These are phyloP conservation scores for Gonium pectorale DNA, from an alignment of 139 green algal genomes.

Conservation along the genomic window DNA sequence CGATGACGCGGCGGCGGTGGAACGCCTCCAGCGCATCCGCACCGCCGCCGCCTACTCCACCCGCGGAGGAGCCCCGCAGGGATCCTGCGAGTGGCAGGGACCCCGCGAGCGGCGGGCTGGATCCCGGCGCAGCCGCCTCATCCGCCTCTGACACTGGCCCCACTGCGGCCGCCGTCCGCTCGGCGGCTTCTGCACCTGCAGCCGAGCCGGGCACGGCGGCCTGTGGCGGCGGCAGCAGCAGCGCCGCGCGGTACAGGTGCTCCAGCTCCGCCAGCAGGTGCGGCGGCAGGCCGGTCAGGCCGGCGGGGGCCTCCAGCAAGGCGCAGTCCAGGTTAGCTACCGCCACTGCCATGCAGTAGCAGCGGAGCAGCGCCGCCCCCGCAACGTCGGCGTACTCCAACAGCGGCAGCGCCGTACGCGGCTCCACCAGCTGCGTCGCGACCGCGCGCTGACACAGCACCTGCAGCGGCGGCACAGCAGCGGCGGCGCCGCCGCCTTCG, in stretches of 20 bases:
- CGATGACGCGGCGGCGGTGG: conserved; percentile 4
- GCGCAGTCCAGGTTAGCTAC: conserved; percentile 84
- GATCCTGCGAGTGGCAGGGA: too few relatives aligned
- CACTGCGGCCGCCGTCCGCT: not conserved
- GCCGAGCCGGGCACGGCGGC: too few relatives aligned
- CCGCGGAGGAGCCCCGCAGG: conserved; percentile 16
- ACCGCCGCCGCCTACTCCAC: not conserved
- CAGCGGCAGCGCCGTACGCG: conserved; percentile 73
- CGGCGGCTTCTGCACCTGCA: not conserved
- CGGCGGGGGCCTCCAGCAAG: conserved; percentile 65
- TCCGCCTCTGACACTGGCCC: too few relatives aligned
- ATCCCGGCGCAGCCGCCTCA: too few relatives aligned
- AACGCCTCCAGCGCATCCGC: conserved; percentile 18
- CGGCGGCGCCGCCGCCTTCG: not conserved
- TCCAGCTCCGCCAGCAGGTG: conserved; percentile 79
- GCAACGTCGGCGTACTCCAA: conserved; percentile 87
- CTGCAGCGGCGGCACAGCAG: conserved; percentile 69
- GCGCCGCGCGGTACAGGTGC: conserved; percentile 36
- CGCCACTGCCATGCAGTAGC: conserved; percentile 76
- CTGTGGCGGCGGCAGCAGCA: conserved; percentile 25
- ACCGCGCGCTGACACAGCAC: conserved; percentile 80
- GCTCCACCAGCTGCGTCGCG: conserved; percentile 80
- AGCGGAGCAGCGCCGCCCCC: conserved; percentile 70
- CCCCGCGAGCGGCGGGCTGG: too few relatives aligned
- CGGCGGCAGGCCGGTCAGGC: conserved; percentile 58